These are phyloP conservation scores for Candida silvicultrix DNA, from an alignment of 805 yeast species.

Conservation along the genomic window DNA sequence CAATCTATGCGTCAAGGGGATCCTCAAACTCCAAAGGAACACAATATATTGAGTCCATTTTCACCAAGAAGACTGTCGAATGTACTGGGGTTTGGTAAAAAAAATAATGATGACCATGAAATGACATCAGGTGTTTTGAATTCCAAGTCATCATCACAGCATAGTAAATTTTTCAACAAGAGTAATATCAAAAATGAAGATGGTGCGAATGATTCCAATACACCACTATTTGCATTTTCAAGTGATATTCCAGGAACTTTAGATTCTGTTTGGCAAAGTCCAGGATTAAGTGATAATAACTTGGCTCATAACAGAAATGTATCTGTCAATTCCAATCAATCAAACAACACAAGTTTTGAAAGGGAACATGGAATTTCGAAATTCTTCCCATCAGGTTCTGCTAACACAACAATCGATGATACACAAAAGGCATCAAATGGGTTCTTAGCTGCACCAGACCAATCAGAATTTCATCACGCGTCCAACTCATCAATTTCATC, in stretches of 20 bases:
- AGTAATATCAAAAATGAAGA: conserved; percentile 2
- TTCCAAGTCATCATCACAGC: conserved; percentile 4
- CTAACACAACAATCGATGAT: background rate
- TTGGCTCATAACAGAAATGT: conserved; percentile 8
- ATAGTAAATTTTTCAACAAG: conserved; percentile 20
- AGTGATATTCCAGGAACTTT: conserved; percentile 1
- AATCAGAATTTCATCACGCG: conserved; percentile 1
- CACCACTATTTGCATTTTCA: conserved; percentile 1
- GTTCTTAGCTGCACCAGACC: background rate
- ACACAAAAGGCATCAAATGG: background rate
- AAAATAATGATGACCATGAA: conserved; percentile 3
- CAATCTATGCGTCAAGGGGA: conserved; percentile 4
- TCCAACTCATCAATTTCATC: conserved; percentile 9
- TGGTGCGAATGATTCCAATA: too few species aligned
- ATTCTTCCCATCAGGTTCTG: background rate
- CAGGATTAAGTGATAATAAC: background rate
- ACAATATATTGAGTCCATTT: conserved; percentile 14
- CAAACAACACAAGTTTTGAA: conserved; percentile 7
- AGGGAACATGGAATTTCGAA: conserved; percentile 12
- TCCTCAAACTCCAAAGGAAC: conserved; percentile 11
- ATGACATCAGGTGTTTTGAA: background rate
- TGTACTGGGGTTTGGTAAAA: conserved; percentile 23
- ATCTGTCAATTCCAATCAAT: conserved; percentile 6
- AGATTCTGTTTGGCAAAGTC: conserved; percentile 13
- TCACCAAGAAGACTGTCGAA: conserved; percentile 26